Base-by-base conservation (phyloP, 257 asterid genomes). In the Solanum paucissectum region DNA sequence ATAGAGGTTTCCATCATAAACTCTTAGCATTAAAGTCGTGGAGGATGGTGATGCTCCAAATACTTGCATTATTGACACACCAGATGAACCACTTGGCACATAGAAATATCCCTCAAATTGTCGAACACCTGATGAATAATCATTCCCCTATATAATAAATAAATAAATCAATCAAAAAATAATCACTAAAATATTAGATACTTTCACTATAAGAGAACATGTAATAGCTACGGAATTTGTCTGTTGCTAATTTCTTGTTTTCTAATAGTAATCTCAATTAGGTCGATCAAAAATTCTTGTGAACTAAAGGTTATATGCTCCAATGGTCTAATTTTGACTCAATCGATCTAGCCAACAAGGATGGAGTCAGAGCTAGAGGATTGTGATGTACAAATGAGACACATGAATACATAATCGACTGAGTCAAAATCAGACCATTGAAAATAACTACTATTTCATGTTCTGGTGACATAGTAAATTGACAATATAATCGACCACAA, bases 1-100 rank as follows among this genome's bases (percentile, higher is more conserved):
- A 3, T 85, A 13, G 23, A 92, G 88, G 11, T 72, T 16, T 5
- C 92, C 92, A 20, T 91, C 62, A 36, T 88, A 79, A 32, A 87
- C 91, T 40, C 88, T 83, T 4, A 91, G 89, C 91, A 90, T 87
- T n/a, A 91, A 88, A 11, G 93, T 87, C 40, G 92, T 91, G 37
- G 91, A 72, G 38, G 88, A 87, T n/a, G 87, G 87, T 4, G 86
- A 12, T 11, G 91, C 90, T 79, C 92, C 90, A 13, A 91, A 90
- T 0, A 91, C 89, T 81, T 91, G 93, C 93, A 91, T 91, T 74
- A 90, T 27, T 21, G 90, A 89, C 7, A 89, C 92, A 2, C 92
- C 92, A 5, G 90, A 87, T 3, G 92, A 87, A 27, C 91, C 94
- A 20, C 88, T 13, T 5, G 90, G 92, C 9, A 90, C 76, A 76